Conservation (phyloP, 164 flowering plant species). For the Piper betle region DNA sequence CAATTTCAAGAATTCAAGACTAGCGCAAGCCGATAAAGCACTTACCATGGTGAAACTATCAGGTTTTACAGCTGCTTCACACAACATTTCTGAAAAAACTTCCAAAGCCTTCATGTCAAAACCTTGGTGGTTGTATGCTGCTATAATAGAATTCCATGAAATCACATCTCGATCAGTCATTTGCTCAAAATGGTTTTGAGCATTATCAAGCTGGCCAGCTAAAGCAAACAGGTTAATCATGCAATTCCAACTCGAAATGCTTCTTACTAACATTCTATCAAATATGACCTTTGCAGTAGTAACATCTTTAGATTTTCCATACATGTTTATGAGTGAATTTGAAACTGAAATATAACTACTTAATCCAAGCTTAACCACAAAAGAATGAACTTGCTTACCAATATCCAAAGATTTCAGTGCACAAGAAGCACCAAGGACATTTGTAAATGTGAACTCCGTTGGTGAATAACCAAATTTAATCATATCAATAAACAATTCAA, state of each 20-base stretch:
- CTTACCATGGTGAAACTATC: conserved; percentile 26
- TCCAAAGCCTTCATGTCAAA: conserved; percentile 13
- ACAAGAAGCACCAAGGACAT: conserved; percentile 59
- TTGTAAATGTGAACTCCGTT: conserved; percentile 58
- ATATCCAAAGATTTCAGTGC: conserved; percentile 28
- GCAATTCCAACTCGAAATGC: conserved; percentile 47
- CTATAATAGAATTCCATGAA: conserved; percentile 25
- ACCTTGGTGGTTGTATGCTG: conserved; percentile 20
- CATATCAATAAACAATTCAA: conserved; percentile 50
- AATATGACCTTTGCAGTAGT: conserved; percentile 40
- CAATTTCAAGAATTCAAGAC: conserved; percentile 15
- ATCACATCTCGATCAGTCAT: conserved; percentile 18
- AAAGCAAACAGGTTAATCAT: conserved; percentile 54
- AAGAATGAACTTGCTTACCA: conserved; percentile 63
- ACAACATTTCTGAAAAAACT: conserved; percentile 15
- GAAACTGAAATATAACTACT: conserved; percentile 42
- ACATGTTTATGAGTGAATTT: conserved; percentile 80
- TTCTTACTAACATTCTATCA: conserved; percentile 39
- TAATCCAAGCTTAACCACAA: conserved; percentile 55
- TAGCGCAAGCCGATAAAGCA: conserved; percentile 39
- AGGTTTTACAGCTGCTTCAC: conserved; percentile 9
- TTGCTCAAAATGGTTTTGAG: conserved; percentile 40
- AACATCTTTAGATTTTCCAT: conserved; percentile 57
- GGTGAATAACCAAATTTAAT: conserved; percentile 27
- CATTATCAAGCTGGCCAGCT: conserved; percentile 40